phyloP scores from a whole-genome alignment of 179 eudicot genomes.

The Spinacia oleracea region DNA sequence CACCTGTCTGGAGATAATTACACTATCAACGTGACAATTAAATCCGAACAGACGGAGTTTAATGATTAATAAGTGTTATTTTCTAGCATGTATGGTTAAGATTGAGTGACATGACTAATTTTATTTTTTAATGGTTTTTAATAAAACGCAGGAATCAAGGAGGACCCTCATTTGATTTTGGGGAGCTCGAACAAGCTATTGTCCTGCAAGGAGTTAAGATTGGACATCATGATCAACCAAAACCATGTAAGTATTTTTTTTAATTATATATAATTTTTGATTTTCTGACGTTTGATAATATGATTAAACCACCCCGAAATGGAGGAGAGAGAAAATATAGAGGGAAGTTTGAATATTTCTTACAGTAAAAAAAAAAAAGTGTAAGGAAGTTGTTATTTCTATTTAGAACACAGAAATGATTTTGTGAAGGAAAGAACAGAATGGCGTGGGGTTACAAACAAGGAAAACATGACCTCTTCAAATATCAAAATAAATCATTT shows the following conservation, averaged over 20 bases:
- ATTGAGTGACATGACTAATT: slow-evolving; percentile 1
- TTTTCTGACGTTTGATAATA: slow-evolving; percentile 48
- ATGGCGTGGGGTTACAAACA: slow-evolving; percentile 73
- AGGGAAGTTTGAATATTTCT: slow-evolving; percentile 46
- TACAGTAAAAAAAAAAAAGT: slow-evolving; percentile 3
- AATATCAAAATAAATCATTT: neutral
- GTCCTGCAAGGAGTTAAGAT: slow-evolving; percentile 69
- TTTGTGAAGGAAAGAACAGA: slow-evolving; percentile 36
- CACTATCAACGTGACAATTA: neutral
- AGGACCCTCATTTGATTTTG: slow-evolving; percentile 88
- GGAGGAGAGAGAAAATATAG: slow-evolving; percentile 1
- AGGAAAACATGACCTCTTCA: slow-evolving; percentile 50
- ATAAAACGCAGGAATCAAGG: slow-evolving; percentile 64
- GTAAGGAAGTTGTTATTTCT: slow-evolving; percentile 30
- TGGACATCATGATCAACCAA: slow-evolving; percentile 57
- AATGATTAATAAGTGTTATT: neutral
- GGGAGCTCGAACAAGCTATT: slow-evolving; percentile 91
- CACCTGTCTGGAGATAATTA: neutral
- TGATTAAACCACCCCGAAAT: slow-evolving; percentile 31
- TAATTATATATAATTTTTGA: neutral
- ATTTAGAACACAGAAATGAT: slow-evolving; percentile 58
- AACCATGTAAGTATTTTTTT: slow-evolving; percentile 45
- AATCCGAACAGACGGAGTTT: neutral
- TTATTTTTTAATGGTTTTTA: neutral
- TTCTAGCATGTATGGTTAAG: neutral